These are phyloP conservation scores for Oryza punctata DNA, from an alignment of 176 grass and related monocot genomes.

Conservation along the genomic window DNA sequence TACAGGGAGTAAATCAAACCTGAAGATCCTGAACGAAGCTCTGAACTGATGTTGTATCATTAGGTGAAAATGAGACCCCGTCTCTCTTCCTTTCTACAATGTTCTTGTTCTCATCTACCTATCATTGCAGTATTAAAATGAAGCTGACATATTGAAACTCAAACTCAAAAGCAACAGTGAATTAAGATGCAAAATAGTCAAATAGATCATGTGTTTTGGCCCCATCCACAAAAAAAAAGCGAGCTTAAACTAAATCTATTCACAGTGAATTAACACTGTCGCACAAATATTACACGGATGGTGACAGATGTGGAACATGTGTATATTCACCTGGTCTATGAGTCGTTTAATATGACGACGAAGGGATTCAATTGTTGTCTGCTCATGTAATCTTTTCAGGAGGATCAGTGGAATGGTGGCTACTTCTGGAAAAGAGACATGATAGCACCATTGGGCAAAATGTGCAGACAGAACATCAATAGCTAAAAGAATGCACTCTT, in stretches of 20 bases:
- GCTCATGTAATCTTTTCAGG: constrained; percentile 76
- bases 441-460: constrained; percentile 91
- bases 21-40: constrained; percentile 77
- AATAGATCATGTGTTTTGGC: not conserved
- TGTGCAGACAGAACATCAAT: constrained; percentile 70
- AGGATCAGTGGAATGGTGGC: constrained; percentile 78
- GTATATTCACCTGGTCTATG: constrained; percentile 76
- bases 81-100: constrained; percentile 77
- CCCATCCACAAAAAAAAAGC: not conserved
- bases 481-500: constrained; percentile 67
- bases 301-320: not conserved
- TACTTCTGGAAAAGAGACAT: constrained; percentile 93
- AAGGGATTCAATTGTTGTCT: constrained; percentile 56
- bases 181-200: constrained; percentile 13
- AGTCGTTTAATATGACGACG: constrained; percentile 64
- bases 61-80: constrained; percentile 79
- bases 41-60: constrained; percentile 65
- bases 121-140: constrained; percentile 31
- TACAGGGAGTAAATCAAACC: constrained; percentile 38
- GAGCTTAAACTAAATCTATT: not conserved
- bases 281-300: constrained; percentile 18
- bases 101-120: constrained; percentile 78
- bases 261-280: not conserved
- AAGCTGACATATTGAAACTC: constrained; percentile 9
- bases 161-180: not conserved